Conservation (phyloP, 768 basidiomycete genomes). For the Pluteus cervinus region DNA sequence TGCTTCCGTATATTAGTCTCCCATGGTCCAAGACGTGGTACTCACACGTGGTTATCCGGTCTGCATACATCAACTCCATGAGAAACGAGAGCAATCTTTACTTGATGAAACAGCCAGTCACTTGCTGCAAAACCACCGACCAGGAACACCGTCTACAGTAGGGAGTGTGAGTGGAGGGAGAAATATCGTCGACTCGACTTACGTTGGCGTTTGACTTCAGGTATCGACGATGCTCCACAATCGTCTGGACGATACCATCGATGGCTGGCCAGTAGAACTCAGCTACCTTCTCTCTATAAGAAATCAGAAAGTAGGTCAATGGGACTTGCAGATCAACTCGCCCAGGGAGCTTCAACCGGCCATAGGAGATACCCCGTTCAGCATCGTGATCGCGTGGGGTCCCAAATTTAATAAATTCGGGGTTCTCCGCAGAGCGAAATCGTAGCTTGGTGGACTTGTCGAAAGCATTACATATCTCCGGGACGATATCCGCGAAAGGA, state of each 20-base stretch:
- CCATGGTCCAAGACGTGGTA: conserved; percentile 4
- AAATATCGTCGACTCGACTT: background rate
- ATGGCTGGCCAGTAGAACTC: conserved; percentile 15
- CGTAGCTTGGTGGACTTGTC: conserved; percentile 35
- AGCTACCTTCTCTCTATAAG: conserved; percentile 10
- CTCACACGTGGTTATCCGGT: conserved; percentile 20
- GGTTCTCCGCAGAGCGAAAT: conserved; percentile 27
- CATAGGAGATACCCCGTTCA: conserved; percentile 27
- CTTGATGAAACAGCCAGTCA: conserved; percentile 31
- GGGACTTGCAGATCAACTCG: conserved; percentile 1
- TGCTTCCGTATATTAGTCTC: conserved; percentile 10
- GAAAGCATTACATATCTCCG: conserved; percentile 28
- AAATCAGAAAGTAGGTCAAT: background rate
- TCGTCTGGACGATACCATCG: conserved; percentile 8
- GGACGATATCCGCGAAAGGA: conserved; percentile 33
- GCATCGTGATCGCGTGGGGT: conserved; percentile 29
- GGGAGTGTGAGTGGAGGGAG: background rate
- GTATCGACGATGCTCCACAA: conserved; percentile 1
- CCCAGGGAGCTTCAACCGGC: conserved; percentile 31
- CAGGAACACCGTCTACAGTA: conserved; percentile 29
- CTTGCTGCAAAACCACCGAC: conserved; percentile 41
- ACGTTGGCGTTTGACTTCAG: too few relatives aligned
- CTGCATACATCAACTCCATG: conserved; percentile 16
- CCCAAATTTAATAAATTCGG: conserved; percentile 36
- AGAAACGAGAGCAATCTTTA: conserved; percentile 16